These are phyloP conservation scores for Neofusicoccum ribis DNA, from an alignment of 2,329 filamentous ascomycete species.

Conservation along the genomic window DNA sequence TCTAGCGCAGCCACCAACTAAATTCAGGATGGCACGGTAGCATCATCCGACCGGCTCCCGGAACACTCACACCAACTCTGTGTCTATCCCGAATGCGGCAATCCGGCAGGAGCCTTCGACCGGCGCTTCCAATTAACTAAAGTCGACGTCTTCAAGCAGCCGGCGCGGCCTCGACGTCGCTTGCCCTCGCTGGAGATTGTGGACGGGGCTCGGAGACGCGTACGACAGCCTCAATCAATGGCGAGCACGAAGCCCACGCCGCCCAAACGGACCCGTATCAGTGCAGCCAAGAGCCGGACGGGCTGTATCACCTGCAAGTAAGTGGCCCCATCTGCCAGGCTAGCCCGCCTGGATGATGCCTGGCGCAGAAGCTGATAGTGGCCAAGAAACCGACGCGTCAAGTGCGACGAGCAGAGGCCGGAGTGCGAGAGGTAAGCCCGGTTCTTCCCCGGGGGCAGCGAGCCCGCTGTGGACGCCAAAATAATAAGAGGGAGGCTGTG, in stretches of 20 bases:
- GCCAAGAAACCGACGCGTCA: slow-evolving; percentile 30
- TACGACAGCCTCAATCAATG: not conserved
- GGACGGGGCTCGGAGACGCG: not conserved
- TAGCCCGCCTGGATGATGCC: not conserved
- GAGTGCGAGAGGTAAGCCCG: slow-evolving; percentile 38
- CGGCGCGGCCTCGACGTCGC: not conserved
- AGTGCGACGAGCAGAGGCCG: slow-evolving; percentile 41
- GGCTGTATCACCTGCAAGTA: slow-evolving; percentile 19
- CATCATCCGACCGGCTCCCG: not conserved
- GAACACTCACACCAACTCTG: not conserved
- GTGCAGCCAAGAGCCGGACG: slow-evolving; percentile 1
- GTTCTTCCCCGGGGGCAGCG: not conserved
- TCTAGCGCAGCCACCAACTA: slow-evolving; percentile 7
- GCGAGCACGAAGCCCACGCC: not conserved
- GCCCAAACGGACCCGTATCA: not conserved
- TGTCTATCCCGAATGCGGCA: not conserved
- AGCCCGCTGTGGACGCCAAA: not conserved
- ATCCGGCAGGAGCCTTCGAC: not conserved
- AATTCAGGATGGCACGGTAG: slow-evolving; percentile 1
- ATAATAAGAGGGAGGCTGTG: not conserved
- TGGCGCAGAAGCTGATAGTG: not conserved
- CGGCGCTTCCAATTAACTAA: not conserved
- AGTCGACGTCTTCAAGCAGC: not conserved
- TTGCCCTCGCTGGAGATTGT: not conserved
- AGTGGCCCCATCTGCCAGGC: not conserved